Base-by-base conservation (phyloP, 192 early-diverging fungal genomes). In the Geranomyces michiganensis region DNA sequence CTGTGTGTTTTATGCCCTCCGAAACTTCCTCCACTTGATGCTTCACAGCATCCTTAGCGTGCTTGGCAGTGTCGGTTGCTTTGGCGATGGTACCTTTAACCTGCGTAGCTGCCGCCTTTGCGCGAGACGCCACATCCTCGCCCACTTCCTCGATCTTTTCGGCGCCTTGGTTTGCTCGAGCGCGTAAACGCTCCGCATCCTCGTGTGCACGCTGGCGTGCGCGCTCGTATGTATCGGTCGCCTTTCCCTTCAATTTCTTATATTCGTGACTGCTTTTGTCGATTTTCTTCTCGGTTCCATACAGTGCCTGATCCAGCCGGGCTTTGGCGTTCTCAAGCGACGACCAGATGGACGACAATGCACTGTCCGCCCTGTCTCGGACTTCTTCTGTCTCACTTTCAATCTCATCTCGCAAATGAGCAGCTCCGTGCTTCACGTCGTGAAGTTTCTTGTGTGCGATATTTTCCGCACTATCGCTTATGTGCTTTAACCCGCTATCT, bases 31-130 rank as follows among this genome's bases (percentile, higher is more conserved):
- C 66, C 0, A 67, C 66, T 21, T 48, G 66, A 27, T 67, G 32
- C 17, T 61, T 27, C 45, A 53, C 62, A 13, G 62, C 19, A 31
- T 62, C 62, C 3, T 48, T 36, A 12, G 59, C 61, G 0, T 63
- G 29, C 26, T 30, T 48, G 31, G 63, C 49, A 19, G 46, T 63
- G 60, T 62, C 44, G 2, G 43, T 55, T 19, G 49, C 70, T 26
- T 63, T 45, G 19, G 41, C 70, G 29, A 32, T 26, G 31, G 62
- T 70, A n/a, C 44, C 58, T 47, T 61, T 47, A 15, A 58, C 68
- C 7, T 15, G 15, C 15, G 15, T 32, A 21, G 66, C 53, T 12
- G 29, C 47, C 48, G 2, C 8, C 22, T 33, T 55, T 5, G 51
- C 66, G 0, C 66, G 53, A 14, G 53, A 27, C 5, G 49, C 66